Conservation (phyloP, 345 rosid genomes). For the Brassica juncea region DNA sequence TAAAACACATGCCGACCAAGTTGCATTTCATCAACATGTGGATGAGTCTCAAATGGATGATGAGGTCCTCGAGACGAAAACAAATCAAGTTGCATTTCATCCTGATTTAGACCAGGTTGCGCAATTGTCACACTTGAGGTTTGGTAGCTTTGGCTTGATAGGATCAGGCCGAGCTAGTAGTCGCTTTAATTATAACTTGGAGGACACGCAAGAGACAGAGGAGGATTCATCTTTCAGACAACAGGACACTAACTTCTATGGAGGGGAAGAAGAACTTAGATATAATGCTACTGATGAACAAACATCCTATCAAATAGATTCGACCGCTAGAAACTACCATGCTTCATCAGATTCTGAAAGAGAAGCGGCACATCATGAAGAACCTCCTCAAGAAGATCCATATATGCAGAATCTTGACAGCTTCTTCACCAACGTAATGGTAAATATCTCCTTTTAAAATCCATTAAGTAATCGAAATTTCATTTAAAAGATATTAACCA, state of each 20-base stretch:
- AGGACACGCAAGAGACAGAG: slow-evolving; percentile 52
- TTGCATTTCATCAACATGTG: slow-evolving; percentile 44
- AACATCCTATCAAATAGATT: slow-evolving; percentile 45
- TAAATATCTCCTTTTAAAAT: slow-evolving; percentile 24
- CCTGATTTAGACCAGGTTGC: slow-evolving; percentile 42
- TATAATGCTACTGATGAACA: slow-evolving; percentile 55
- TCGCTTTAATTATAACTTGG: slow-evolving; percentile 56
- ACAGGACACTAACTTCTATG: slow-evolving; percentile 60
- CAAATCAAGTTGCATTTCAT: slow-evolving; percentile 43
- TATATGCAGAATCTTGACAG: slow-evolving; percentile 67
- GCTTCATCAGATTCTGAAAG: slow-evolving; percentile 58
- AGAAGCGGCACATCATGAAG: slow-evolving; percentile 63
- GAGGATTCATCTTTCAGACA: slow-evolving; percentile 49
- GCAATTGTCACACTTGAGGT: slow-evolving; percentile 79
- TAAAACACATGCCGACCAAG: slow-evolving; percentile 45
- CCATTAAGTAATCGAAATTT: neutral
- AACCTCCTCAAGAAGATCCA: slow-evolving; percentile 54
- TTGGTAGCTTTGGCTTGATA: slow-evolving; percentile 74
- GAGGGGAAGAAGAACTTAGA: slow-evolving; percentile 65
- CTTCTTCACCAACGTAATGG: slow-evolving; percentile 68
- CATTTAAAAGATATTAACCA: neutral
- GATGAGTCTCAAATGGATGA: slow-evolving; percentile 45
- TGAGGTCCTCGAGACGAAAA: slow-evolving; percentile 41
- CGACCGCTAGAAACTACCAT: slow-evolving; percentile 54
- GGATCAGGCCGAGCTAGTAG: slow-evolving; percentile 16